Percentiles rank a stretch among this genome's conserved stretches.
Evolutionary conservation across 345 rosid genomes (phyloP).

Genomic region (Angophora floribunda): DNA sequence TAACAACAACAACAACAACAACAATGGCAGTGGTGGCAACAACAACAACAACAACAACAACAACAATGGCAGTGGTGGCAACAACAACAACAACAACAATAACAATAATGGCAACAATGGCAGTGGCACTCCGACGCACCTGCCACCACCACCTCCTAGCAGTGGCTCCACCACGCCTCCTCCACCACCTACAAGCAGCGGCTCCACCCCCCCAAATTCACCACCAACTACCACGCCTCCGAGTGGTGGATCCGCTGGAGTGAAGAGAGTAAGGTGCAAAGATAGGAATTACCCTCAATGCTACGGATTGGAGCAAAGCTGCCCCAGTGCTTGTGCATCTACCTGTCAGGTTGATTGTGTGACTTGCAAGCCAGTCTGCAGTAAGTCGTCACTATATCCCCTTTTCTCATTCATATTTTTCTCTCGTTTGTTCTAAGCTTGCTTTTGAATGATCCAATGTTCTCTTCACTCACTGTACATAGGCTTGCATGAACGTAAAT

Average conservation of each 20-base stretch:
- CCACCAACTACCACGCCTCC: not conserved
- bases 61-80: accelerated
- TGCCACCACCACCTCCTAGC: not conserved
- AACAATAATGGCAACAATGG: not conserved
- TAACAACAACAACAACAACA: too few species aligned
- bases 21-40: accelerated
- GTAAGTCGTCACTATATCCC: constrained; percentile 9
- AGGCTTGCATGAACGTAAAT: not conserved
- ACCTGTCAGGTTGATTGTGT: constrained; percentile 49
- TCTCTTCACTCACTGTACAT: not conserved
- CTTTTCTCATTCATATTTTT: not conserved
- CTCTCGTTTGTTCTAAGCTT: not conserved
- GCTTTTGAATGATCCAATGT: not conserved
- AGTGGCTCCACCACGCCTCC: not conserved
- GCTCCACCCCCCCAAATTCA: constrained; percentile 1
- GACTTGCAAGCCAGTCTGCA: constrained; percentile 56
- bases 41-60: too few species aligned
- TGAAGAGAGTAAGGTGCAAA: constrained; percentile 22
- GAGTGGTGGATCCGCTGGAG: not conserved
- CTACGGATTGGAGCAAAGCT: constrained; percentile 20
- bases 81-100: too few species aligned
- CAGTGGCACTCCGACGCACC: not conserved
- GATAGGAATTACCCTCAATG: constrained; percentile 25
- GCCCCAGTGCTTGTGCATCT: constrained; percentile 40
- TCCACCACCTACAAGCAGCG: not conserved